Percentiles rank a stretch among this genome's conserved stretches.
Conservation (phyloP, 257 asterid genomes). For the Jaltomata sinuosa region DNA sequence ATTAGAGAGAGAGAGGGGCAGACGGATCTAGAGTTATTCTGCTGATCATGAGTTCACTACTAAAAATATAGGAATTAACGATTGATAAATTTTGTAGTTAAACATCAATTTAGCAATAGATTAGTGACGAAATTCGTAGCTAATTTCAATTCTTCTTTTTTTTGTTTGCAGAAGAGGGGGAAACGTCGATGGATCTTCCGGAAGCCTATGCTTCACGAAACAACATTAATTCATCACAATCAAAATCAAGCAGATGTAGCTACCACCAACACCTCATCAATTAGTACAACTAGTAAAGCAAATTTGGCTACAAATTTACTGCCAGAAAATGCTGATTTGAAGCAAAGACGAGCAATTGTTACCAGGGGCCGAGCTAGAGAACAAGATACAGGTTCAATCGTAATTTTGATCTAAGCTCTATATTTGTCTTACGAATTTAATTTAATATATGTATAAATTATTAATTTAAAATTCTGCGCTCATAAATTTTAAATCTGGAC, state of each 20-base stretch:
- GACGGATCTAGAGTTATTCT: neutral
- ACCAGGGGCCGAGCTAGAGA: neutral
- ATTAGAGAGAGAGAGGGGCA: neutral
- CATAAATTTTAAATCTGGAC: neutral
- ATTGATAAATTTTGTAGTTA: neutral
- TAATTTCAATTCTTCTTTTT: neutral
- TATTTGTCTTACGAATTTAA: too few species aligned
- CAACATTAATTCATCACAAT: conserved; percentile 42
- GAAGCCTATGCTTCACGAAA: conserved; percentile 34
- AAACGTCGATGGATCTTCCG: conserved; percentile 67
- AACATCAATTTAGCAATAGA: neutral
- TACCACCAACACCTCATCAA: neutral
- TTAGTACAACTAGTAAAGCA: conserved; percentile 1
- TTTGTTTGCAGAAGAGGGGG: conserved; percentile 42
- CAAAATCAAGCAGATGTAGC: neutral
- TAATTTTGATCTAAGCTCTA: neutral
- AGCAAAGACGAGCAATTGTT: conserved; percentile 20
- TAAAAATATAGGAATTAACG: neutral
- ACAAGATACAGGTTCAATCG: too few species aligned
- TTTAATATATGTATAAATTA: neutral
- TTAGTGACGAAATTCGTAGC: neutral
- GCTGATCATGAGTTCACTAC: neutral
- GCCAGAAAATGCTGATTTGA: conserved; percentile 3
- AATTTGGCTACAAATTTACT: conserved; percentile 6
- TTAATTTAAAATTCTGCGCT: neutral